Evolutionary conservation across 176 grass and related monocot species (phyloP), one percentile per base, ranked within the genome.

Genomic region (Eremochloa ophiuroides): DNA sequence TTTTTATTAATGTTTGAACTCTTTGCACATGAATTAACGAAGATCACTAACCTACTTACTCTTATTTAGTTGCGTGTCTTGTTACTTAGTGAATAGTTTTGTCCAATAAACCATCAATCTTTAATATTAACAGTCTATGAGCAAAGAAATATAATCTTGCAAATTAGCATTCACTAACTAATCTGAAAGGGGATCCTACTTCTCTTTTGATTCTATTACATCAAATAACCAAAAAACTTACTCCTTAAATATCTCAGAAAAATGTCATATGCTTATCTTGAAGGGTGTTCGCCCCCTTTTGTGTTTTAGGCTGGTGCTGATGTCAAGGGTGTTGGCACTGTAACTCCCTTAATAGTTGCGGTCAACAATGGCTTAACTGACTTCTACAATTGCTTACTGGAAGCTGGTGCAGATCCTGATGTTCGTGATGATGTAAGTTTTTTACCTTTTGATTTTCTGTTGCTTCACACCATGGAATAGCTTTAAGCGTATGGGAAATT

Each of bases 361-460:
- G 77, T 35, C 62, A 5, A 2, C 22, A 27, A 72, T 14, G 80
- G 86, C 33, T 78, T 83, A 33, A 83, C 65, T 78, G 80, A 87
- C 2, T 41, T 69, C 60, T 76, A 71, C 53, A 63, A 53, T 26
- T 83, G 63, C 40, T 73, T 87, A 71, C 17, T 85, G 69, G 59
- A 85, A 25, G 83, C 75, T 79, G 83, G 83, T 30, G 83, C 76
- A 31, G 73, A 83, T 81, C 86, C 86, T 71, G 48, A 78, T 65
- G 73, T 88, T 61, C 53, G 22, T 26, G 74, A 82, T 71, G 63
- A 82, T 71, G 86, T 88, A 78, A 63, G 66, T 50, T 75, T 77
- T 14, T 62, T 74, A 6, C 44, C 2, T 23, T 15, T 33, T 29
- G 37, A 50, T 37, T 37, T 14, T 20, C 10, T n/a, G 4, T 18